Conservation (phyloP, 2,329 filamentous ascomycete genomes). For the Penicillium capsulatum region DNA sequence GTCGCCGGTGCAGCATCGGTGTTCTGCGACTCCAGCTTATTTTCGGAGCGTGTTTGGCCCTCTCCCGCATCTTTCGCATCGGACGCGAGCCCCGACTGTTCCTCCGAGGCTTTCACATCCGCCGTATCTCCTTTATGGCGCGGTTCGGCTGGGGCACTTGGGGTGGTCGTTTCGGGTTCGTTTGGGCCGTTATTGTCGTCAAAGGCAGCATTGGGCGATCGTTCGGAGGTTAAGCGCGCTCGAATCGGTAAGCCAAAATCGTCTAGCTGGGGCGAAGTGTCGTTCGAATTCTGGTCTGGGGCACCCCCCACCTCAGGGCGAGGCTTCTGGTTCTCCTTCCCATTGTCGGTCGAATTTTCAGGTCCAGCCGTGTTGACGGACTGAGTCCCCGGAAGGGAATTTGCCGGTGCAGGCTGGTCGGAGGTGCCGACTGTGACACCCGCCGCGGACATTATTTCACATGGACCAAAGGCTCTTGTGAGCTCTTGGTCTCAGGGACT, state of each 20-base stretch:
- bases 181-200: constrained; percentile 12
- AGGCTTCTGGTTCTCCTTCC: constrained; percentile 16
- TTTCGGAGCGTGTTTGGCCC: constrained; percentile 4
- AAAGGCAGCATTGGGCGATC: constrained; percentile 12
- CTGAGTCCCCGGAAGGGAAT: constrained; percentile 8
- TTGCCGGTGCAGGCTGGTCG: constrained; percentile 18
- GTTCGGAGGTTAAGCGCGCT: constrained; percentile 17
- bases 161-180: constrained; percentile 15
- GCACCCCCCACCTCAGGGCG: neutral
- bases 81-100: neutral
- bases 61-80: constrained; percentile 1
- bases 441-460: constrained; percentile 32
- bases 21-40: constrained; percentile 5
- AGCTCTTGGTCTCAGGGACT: constrained; percentile 3
- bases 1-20: constrained; percentile 3
- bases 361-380: constrained; percentile 8
- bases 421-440: constrained; percentile 26
- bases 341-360: constrained; percentile 9
- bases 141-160: neutral
- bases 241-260: constrained; percentile 41
- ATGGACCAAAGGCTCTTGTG: constrained; percentile 13
- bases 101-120: neutral
- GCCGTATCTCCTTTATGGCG: neutral
- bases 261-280: constrained; percentile 25
- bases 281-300: constrained; percentile 4